Base-by-base conservation (phyloP, 768 basidiomycete genomes). In the Rubroboletus satanas region DNA sequence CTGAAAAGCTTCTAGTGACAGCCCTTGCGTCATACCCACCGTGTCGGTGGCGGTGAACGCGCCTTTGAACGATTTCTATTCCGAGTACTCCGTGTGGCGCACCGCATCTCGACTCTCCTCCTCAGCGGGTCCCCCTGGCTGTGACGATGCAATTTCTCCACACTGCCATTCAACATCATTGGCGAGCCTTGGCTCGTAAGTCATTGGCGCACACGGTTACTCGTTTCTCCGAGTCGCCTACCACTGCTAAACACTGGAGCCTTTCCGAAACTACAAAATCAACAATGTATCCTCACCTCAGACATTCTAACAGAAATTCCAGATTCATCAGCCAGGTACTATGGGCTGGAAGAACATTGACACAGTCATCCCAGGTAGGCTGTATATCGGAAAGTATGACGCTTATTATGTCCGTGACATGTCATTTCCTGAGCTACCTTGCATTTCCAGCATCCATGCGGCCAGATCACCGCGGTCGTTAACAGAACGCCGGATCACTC, bases 371-470 rank as follows among this genome's bases (percentile, higher is more conserved):
- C 78, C 81, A 47, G 77, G 77, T 69, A 79, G 74, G 69, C 77
- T 88, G 71, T 88, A 80, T 73, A 75, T 89, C 68, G 87, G 87
- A 76, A 88, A 87, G 87, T 88, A 58, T 70, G 86, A 31, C 83
- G 58, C 42, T 29, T 49, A 54, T 57, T 64, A 61, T 61, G 56
- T 38, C 47, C 49, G 39, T 62, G 60, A 45, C 53, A 54, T 64
- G 59, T 58, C 58, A 42, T 52, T 47, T 69, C 66, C 88, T 88
- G 66, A 78, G 87, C 58, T 72, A 76, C 49, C 42, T 47, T 42
- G 29, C 56, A 41, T 58, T 53, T 52, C 65, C 65, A 90, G 88
- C 65, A 77, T 89, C 62, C 75, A 79, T 62, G 85, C 88, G 48
- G 88, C 88, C 31, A 79, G 79, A 60, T 87, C 88, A 35, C 80